Evolutionary conservation across 164 flowering plant genomes (phyloP), one percentile per base, ranked within the genome.

Genomic region (Stephania yunnanensis): DNA sequence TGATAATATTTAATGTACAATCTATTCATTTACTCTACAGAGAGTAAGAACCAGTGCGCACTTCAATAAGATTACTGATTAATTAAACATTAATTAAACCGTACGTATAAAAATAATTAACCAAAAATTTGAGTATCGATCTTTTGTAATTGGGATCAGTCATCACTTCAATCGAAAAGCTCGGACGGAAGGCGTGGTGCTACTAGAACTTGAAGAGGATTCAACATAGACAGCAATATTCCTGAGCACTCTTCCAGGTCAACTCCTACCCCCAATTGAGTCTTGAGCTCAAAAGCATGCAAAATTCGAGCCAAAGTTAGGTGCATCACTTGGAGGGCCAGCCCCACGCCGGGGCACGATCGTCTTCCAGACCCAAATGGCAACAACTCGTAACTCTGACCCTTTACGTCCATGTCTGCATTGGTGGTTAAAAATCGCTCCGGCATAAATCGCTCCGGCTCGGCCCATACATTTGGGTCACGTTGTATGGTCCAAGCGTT

Each of bases 381-480:
- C 6, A 46, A 15, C 11, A 70, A 53, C 52, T 70, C 55, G 25
- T 15, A 46, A 46, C 46, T 20, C 9, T 70, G 72, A 0, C 72
- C 72, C 52, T 22, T 70, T 15, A 70, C 52, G 0, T 70, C 52
- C 12, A 70, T 22, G 29, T 46, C 31, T 5, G 31, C 72, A 5
- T 70, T 22, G 20, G 70, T 67, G 8, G 72, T 70, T 46, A 70
- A 31, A 9, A 70, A 70, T 19, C 72, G 46, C 31, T 70, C 72
- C 0, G 72, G 72, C 1, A 12, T n/a, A n/a, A 36, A 70, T 1
- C 46, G 11, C 0, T 7, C 19, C 11, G 72, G 72, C 25, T 70
- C 50, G 3, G 58, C 7, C 72, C 72, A 70, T n/a, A 70, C 72
- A 17, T 48, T 8, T 36, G 72, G 72, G 20, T 70, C 72, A 6